Base-by-base conservation (phyloP, 1,284 basidiomycete genomes). In the Puccinia polysora region DNA sequence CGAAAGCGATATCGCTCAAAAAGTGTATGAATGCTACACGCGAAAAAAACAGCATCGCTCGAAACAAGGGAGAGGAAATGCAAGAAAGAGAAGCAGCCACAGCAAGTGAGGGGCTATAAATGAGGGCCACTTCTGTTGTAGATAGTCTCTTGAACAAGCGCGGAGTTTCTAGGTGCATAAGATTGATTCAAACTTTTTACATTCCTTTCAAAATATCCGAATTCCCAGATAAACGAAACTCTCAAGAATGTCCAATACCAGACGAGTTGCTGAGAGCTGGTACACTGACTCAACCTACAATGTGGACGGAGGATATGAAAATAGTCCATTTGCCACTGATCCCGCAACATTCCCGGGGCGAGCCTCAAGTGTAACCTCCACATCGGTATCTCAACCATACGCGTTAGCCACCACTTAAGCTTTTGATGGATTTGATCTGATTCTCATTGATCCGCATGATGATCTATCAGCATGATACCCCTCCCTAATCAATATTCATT, bases 251-350 rank as follows among this genome's bases (percentile, higher is more conserved):
- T 8, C 53, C 32, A 56, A 23, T n/a, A 20, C 34, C 30, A 56
- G 38, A 8, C 53, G 53, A n/a, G 30, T 36, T 56, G 53, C n/a
- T n/a, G n/a, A 36, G 4, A 56, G 53, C 53, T 56, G 53, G 53
- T 56, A 56, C 32, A 56, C 53, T 34, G 53, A 56, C 18, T 56
- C 53, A 8, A 34, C 28, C 53, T 56, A 56, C 30, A 56, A 56
- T 56, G 53, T 34, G 18, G 53, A 56, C 38, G 53, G 38, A 20
- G 2, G 23, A 15, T 56, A 36, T n/a, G 53, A 56, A 36, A 56
- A 34, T 20, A 56, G 53, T 30, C 53, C 53, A 18, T 56, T 56
- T 56, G 53, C 53, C 23, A 56, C 53, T 15, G 53, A 56, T 56
- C 53, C 53, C 38, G 15, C 32, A 12, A 56, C 53, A 2, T 56